phyloP scores from a whole-genome alignment of 352 stramenopile species.

The Phytopythium montanum region DNA sequence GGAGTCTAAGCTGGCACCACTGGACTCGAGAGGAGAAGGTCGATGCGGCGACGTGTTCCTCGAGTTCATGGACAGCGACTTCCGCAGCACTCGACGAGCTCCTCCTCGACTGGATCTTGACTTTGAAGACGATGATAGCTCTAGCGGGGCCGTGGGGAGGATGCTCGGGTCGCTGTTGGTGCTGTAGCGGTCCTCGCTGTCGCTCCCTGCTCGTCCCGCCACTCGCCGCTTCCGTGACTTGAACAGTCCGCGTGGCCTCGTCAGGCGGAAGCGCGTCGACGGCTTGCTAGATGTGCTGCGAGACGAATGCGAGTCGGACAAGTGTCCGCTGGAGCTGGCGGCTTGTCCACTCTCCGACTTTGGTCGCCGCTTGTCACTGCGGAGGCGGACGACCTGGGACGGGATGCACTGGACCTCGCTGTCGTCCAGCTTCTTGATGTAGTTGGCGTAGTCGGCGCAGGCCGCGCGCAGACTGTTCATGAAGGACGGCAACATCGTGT shows the following conservation, averaged over 20 bases:
- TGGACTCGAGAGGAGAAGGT: neutral
- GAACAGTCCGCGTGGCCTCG: neutral
- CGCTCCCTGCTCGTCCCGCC: neutral
- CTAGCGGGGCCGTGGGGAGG: neutral
- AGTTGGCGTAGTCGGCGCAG: constrained; percentile 52
- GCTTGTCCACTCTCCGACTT: neutral
- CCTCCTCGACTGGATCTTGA: neutral
- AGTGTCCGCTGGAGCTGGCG: constrained; percentile 4
- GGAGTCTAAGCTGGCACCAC: neutral
- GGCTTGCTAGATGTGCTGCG: neutral
- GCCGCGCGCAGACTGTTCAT: constrained; percentile 56
- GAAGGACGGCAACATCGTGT: constrained; percentile 51
- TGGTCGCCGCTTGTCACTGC: constrained; percentile 9
- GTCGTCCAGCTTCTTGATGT: constrained; percentile 41
- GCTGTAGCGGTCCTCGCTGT: constrained; percentile 5
- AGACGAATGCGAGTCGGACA: constrained; percentile 3
- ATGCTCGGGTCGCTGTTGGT: neutral
- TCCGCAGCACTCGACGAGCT: neutral
- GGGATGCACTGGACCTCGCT: constrained; percentile 35
- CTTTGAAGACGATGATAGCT: neutral
- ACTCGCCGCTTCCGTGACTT: constrained; percentile 1
- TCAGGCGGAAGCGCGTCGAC: neutral
- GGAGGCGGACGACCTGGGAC: constrained; percentile 44
- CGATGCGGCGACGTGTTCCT: neutral
- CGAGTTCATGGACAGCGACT: constrained; percentile 2